phyloP scores from a whole-genome alignment of 805 yeast species.

The Komagataella ulmi region DNA sequence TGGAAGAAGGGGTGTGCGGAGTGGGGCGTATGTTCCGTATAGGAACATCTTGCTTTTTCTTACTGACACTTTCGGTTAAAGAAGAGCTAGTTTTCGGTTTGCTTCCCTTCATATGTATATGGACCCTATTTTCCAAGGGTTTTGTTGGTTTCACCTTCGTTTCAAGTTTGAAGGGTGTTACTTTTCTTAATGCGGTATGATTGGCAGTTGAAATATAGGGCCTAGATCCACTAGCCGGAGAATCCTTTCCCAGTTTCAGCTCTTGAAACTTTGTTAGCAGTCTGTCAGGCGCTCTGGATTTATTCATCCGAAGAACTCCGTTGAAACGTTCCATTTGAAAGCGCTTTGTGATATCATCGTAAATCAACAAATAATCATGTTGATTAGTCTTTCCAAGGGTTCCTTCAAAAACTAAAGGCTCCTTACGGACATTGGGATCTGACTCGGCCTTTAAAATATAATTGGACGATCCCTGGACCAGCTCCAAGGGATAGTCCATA shows the following conservation, averaged over 20 bases:
- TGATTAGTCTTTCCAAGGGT: slow-evolving; percentile 1
- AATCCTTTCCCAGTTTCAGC: neutral
- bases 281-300: slow-evolving; percentile 16
- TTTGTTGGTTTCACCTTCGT: neutral
- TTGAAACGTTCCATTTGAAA: slow-evolving; percentile 15
- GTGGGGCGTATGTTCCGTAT: neutral
- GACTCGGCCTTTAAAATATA: slow-evolving; percentile 14
- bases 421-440: slow-evolving; percentile 6
- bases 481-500: slow-evolving; percentile 8
- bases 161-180: neutral
- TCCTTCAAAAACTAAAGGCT: slow-evolving; percentile 18
- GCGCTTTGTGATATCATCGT: slow-evolving; percentile 11
- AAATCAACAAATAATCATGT: slow-evolving; percentile 13
- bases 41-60: neutral
- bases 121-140: neutral
- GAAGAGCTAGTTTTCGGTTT: neutral
- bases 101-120: neutral
- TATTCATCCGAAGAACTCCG: slow-evolving; percentile 15
- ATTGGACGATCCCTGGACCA: slow-evolving; percentile 9
- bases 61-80: neutral
- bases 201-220: neutral
- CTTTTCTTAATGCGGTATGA: neutral
- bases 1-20: neutral
- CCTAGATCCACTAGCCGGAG: neutral
- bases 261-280: slow-evolving; percentile 2